Base-by-base conservation (phyloP, 1,139 yeast species). In the Yamadazyma trypodendri region DNA sequence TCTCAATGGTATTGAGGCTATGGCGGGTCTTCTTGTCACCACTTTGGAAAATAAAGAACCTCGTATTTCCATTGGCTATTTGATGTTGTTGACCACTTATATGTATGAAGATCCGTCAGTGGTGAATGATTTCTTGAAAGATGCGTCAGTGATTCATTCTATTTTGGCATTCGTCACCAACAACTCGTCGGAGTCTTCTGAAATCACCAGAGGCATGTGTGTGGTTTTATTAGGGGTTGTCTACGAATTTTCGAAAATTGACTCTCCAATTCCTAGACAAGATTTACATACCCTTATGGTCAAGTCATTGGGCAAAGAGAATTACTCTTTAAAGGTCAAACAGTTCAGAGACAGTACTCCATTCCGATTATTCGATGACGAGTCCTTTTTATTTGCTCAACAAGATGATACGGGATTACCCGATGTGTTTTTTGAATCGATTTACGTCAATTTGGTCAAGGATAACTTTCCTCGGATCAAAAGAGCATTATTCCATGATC, bases 341-440 rank as follows among this genome's bases (percentile, higher is more conserved):
- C 88, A 85, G 52, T 80, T 94, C 49, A 77, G 79, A 43, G 84
- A 84, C 33, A 68, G 72, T 41, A 60, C 74, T 0, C 56, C 64
- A 9, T 80, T 88, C 53, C 70, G 75, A 14, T 74, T 75, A 35
- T 84, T 78, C 47, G 80, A 77, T 23, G 77, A 73, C 9, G 70
- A 70, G 6, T 27, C 50, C 38, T 36, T 52, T 42, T 27, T 54
- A 28, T 43, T 46, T 33, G 43, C 56, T 34, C 46, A 44, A 10
- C 75, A 77, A 44, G 95, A 88, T 54, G 82, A 79, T 3, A 81
- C 95, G 1, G 98, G 98, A 1, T 68, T 90, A 28, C 98, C 97
- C 0, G 78, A 80, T 40, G 87, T 90, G 1, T 88, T 75, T 49
- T 84, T 92, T 52, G 84, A 82, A 45, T 54, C 75, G 0, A 63